Evolutionary conservation across 768 basidiomycete species (phyloP).

Genomic region (Auriculariales sp.): DNA sequence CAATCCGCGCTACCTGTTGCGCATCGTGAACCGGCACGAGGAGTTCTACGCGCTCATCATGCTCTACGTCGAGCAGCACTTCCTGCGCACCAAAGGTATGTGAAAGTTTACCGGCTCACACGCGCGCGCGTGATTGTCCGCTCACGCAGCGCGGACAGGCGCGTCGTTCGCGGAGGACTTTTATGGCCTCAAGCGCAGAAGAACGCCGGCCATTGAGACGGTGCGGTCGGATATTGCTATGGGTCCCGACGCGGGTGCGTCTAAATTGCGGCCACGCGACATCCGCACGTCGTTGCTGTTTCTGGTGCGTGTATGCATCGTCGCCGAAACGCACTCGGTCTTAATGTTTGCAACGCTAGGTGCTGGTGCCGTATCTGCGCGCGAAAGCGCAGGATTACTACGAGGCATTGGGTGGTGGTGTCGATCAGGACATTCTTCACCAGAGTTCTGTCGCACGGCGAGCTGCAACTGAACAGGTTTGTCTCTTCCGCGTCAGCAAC

Average conservation of each 20-base stretch:
- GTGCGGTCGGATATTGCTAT: constrained; percentile 55
- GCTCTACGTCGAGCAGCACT: constrained; percentile 81
- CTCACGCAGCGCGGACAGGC: constrained; percentile 29
- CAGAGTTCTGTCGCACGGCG: constrained; percentile 19
- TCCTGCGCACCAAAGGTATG: constrained; percentile 75
- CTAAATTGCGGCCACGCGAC: constrained; percentile 51
- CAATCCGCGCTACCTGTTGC: constrained; percentile 83
- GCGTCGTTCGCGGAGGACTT: constrained; percentile 94
- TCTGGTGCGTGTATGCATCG: constrained; percentile 37
- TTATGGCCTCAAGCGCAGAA: constrained; percentile 76
- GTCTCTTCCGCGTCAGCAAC: background rate
- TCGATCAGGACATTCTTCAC: constrained; percentile 49
- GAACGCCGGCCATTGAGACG: constrained; percentile 54
- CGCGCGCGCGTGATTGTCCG: background rate
- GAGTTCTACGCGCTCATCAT: constrained; percentile 87
- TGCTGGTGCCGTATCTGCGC: constrained; percentile 78
- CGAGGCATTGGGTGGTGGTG: constrained; percentile 76
- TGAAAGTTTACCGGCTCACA: constrained; percentile 1
- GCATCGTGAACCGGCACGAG: constrained; percentile 87
- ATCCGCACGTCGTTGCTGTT: constrained; percentile 66
- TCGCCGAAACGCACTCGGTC: background rate
- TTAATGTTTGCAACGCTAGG: constrained; percentile 26
- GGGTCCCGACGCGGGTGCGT: constrained; percentile 46
- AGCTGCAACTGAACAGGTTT: constrained; percentile 33
- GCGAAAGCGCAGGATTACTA: constrained; percentile 85